Evolutionary conservation across 805 yeast genomes (phyloP), one percentile per base, ranked within the genome.

Genomic region (Lachancea fermentati): DNA sequence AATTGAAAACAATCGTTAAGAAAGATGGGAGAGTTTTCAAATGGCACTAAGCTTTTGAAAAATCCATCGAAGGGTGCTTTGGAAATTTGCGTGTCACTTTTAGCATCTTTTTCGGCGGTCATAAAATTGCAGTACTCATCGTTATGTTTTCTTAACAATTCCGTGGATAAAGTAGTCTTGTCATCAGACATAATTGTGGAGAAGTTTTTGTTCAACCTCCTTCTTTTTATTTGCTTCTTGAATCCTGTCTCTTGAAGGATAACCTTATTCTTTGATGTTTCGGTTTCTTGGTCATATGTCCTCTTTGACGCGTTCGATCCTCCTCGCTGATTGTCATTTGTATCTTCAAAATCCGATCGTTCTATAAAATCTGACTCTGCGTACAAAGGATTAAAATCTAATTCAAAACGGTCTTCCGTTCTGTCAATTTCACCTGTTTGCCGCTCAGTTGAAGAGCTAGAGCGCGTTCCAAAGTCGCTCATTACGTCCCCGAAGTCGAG

Each of bases 401-500:
- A 19, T 8, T 19, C 35, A 22, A 22, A 22, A 22, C 7, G 7
- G 7, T 22, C 26, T 22, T 22, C 26, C 7, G 7, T 22, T 22
- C 9, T 11, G 11, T 7, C 11, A 22, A 7, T 11, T 11, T 11
- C 9, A 7, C 9, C 7, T 22, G 26, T 7, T 11, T 22, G 26
- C 11, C 11, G 7, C 26, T 22, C 26, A 11, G 9, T 22, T 7
- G 26, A 22, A 7, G 26, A 7, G 26, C 11, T 22, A 3, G 42
- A 39, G 5, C 38, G 34, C 42, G 30, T 29, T 14, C 34, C 42
- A 8, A 22, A 26, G 14, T 44, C 59, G 34, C 57, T 53, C 18
- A 52, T 41, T 14, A 52, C 42, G 17, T 60, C 63, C 30, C 55
- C 61, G 30, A 57, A 43, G 18, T 54, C 59, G 13, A 60, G 39